Evolutionary conservation across 148 eudicot species (phyloP).

Genomic region (Rhododendron griersonianum): DNA sequence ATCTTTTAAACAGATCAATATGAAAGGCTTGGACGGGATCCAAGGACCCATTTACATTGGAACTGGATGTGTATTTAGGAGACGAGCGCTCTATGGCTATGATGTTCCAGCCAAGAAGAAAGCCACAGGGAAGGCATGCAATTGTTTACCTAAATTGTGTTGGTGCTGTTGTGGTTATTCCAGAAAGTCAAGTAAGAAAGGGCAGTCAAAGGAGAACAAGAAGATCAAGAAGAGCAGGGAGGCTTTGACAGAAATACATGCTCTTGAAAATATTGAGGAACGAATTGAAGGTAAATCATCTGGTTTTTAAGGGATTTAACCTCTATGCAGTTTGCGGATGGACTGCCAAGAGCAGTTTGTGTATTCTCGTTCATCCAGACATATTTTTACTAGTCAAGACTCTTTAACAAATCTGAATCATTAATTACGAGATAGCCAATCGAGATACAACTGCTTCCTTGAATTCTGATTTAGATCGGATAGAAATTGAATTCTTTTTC

Average conservation of each 20-base stretch:
- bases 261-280: background rate
- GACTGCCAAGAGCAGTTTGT: background rate
- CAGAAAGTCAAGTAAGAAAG: constrained; percentile 33
- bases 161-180: background rate
- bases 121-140: constrained; percentile 74
- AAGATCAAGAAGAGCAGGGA: constrained; percentile 50
- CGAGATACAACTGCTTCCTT: no score
- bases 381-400: background rate
- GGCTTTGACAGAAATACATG: constrained; percentile 29
- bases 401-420: no score
- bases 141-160: constrained; percentile 89
- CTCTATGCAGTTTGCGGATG: background rate
- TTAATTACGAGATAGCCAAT: no score
- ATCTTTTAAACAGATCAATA: no score
- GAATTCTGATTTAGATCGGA: no score
- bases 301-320: background rate
- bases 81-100: constrained; percentile 88
- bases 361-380: no score
- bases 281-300: constrained; percentile 48
- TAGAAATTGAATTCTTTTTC: no score
- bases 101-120: constrained; percentile 84
- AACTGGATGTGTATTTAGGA: constrained; percentile 83
- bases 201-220: constrained; percentile 41
- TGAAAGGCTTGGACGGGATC: constrained; percentile 84
- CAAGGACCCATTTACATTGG: constrained; percentile 95